Evolutionary conservation across 2,329 filamentous ascomycete species (phyloP), one percentile per base, ranked within the genome.

Genomic region (Fusarium compactum): DNA sequence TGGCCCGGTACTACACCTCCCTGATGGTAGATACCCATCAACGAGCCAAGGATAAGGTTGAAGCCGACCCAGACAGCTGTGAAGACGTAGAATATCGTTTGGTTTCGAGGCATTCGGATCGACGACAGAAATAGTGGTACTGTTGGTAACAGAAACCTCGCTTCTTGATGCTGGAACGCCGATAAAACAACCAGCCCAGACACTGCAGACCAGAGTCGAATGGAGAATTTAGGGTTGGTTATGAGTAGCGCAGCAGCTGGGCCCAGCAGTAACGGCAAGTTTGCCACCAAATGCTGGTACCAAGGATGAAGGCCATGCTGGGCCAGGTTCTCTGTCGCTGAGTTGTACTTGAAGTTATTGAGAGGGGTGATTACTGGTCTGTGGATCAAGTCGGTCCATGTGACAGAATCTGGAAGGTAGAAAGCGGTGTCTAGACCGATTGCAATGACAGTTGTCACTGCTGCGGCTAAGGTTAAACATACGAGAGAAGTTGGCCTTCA

Each of bases 1-100:
- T 95, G 92, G 9, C 89, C 89, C 1, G 92, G 91, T 2, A 95
- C 86, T 27, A 95, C 88, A 45, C 92, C 92, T 29, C 91, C 92
- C 80, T 95, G 92, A 78, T 95, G 92, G 76, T 93, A 95, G 6
- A 89, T 82, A n/a, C 92, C 92, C 91, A 95, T 94, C 48, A 95
- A 78, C 0, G 91, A 76, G 6, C 91, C 92, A 5, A 94, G 83
- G 8, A 87, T 77, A 3, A 87, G 64, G 76, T 95, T 95, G 80
- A 94, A 94, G 20, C 85, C 74, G 52, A 93, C 82, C 92, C 92
- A 95, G 3, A 83, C 76, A 1, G 78, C 83, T 7, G 87, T 80
- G 89, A 91, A 91, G 3, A 83, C 67, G n/a, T 83, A 84, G 27
- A 86, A 73, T 4, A 85, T 70, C 12, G 77, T 82, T 41, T 84